Conservation (phyloP, 2,329 filamentous ascomycete genomes). For the Monilinia polystroma region DNA sequence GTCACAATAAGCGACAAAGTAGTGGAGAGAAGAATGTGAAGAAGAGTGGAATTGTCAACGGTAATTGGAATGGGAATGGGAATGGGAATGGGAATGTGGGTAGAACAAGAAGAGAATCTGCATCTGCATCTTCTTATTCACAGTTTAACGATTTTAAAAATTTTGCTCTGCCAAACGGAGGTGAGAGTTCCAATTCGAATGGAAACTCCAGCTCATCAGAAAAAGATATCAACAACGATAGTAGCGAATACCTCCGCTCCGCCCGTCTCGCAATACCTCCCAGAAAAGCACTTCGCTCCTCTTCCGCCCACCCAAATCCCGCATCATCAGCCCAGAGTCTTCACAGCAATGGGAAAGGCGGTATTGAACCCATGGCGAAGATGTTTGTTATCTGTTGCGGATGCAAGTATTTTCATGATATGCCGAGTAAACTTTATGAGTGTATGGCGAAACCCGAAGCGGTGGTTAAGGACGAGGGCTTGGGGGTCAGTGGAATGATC, state of each 20-base stretch:
- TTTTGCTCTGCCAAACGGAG: neutral
- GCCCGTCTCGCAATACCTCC: constrained; percentile 28
- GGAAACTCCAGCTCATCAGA: constrained; percentile 25
- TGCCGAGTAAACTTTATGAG: constrained; percentile 63
- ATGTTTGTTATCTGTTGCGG: constrained; percentile 65
- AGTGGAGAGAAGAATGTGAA: constrained; percentile 3
- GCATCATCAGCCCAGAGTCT: constrained; percentile 12
- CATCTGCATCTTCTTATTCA: constrained; percentile 10
- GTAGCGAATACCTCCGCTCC: constrained; percentile 32
- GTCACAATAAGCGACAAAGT: constrained; percentile 33
- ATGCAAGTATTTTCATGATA: constrained; percentile 64
- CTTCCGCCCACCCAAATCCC: neutral
- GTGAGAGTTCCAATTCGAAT: constrained; percentile 7
- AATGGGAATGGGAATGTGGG: neutral
- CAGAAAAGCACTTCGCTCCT: constrained; percentile 7
- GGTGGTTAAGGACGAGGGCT: constrained; percentile 51
- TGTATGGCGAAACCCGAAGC: constrained; percentile 61
- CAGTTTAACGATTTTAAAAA: constrained; percentile 18
- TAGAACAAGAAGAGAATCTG: neutral
- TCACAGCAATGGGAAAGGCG: constrained; percentile 11
- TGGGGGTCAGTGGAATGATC: constrained; percentile 56
- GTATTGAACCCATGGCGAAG: constrained; percentile 49
- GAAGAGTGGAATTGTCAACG: neutral
- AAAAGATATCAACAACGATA: neutral
- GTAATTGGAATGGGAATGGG: neutral